Percentiles rank a stretch among this genome's conserved stretches.
Conservation (phyloP, 2,329 filamentous ascomycete species). For the Helminthosporium solani region DNA sequence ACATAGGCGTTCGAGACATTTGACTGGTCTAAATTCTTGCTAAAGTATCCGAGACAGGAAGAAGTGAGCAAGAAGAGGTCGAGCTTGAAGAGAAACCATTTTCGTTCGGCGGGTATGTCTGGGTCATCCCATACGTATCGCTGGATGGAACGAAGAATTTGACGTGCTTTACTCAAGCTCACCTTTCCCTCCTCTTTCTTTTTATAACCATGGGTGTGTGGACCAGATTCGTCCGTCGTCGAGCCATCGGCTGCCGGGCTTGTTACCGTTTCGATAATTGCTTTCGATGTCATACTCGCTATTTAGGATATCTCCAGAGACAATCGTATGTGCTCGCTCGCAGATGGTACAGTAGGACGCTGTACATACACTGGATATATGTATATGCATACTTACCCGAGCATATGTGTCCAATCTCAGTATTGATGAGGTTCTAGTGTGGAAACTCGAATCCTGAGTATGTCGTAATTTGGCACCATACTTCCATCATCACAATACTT, state of each 20-base stretch:
- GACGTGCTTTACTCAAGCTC: constrained; percentile 19
- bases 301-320: no score
- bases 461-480: constrained; percentile 14
- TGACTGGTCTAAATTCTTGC: constrained; percentile 28
- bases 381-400: no score
- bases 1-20: constrained; percentile 36
- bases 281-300: constrained; percentile 10
- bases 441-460: no score
- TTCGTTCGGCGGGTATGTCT: constrained; percentile 18
- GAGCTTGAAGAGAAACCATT: constrained; percentile 33
- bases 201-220: no score
- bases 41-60: constrained; percentile 29
- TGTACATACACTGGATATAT: no score
- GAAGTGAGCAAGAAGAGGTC: constrained; percentile 28
- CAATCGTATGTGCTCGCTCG: no score
- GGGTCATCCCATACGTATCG: constrained; percentile 24
- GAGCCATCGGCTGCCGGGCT: constrained; percentile 5
- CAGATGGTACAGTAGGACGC: no score
- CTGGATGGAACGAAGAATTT: constrained; percentile 15
- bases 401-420: no score
- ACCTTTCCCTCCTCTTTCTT: not conserved
- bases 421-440: no score
- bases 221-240: constrained; percentile 9
- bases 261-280: not conserved
- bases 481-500: constrained; percentile 10